Percentiles rank a stretch among this genome's conserved stretches.
phyloP scores from a whole-genome alignment of 768 basidiomycete species.

The Rhodotorula kratochvilovae region DNA sequence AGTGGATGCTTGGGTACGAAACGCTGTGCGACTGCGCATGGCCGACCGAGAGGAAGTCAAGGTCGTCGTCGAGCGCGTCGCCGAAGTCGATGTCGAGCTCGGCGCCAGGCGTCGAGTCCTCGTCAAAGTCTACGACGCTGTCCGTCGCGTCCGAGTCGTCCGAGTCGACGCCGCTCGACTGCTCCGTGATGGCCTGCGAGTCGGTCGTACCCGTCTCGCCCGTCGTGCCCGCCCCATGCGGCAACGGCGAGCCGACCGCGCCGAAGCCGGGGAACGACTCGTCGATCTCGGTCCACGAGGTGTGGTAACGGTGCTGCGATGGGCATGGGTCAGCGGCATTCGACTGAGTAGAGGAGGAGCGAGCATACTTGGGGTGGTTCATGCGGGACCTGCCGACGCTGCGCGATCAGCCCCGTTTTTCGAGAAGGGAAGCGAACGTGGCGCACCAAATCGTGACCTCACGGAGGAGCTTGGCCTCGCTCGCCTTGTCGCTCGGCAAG shows the following conservation, averaged over 20 bases:
- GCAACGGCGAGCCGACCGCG: background rate
- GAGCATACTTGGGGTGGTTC: constrained; percentile 32
- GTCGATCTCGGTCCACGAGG: constrained; percentile 41
- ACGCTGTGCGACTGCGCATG: constrained; percentile 36
- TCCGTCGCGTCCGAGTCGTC: constrained; percentile 23
- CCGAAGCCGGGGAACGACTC: constrained; percentile 14
- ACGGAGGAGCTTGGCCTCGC: constrained; percentile 40
- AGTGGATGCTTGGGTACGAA: constrained; percentile 43
- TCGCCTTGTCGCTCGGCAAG: constrained; percentile 37
- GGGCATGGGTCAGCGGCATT: background rate
- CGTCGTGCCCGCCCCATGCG: constrained; percentile 12
- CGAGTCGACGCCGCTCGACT: background rate
- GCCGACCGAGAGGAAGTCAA: constrained; percentile 41
- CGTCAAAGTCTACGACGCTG: constrained; percentile 18
- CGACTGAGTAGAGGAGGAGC: background rate
- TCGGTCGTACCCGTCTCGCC: constrained; percentile 18
- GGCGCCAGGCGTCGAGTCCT: constrained; percentile 26
- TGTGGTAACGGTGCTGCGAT: constrained; percentile 36
- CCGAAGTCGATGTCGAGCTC: constrained; percentile 42
- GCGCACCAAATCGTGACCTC: constrained; percentile 43
- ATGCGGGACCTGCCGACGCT: constrained; percentile 35
- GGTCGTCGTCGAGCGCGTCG: constrained; percentile 39
- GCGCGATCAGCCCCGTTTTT: background rate
- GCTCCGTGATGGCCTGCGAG: constrained; percentile 6
- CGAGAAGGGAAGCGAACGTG: background rate